phyloP scores from a whole-genome alignment of 1,139 yeast species.

The Geotrichum carabidarum region DNA sequence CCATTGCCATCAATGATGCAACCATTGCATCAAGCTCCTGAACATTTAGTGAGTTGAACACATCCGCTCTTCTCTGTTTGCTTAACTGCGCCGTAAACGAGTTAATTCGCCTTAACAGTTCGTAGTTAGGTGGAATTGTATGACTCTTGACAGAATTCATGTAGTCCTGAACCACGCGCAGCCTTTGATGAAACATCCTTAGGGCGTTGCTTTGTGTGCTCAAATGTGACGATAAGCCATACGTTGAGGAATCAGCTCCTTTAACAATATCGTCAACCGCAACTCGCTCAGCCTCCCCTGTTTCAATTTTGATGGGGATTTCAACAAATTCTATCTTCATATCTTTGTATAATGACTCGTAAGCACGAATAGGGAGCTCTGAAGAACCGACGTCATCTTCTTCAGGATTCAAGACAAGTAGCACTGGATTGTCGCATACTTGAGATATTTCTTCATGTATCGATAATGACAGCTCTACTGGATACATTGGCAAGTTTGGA shows the following conservation, averaged over 20 bases:
- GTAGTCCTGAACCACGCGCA: constrained; percentile 28
- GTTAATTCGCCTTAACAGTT: constrained; percentile 28
- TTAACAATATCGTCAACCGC: constrained; percentile 37
- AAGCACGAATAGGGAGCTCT: constrained; percentile 33
- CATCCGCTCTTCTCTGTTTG: constrained; percentile 14
- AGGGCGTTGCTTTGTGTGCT: constrained; percentile 34
- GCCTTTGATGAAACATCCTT: constrained; percentile 30
- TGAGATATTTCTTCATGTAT: constrained; percentile 26
- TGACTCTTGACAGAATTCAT: constrained; percentile 25
- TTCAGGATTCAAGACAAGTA: constrained; percentile 17
- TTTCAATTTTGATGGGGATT: constrained; percentile 31
- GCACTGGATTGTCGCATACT: constrained; percentile 25
- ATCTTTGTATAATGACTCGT: constrained; percentile 30
- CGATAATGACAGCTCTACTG: constrained; percentile 23
- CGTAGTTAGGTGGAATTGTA: constrained; percentile 24
- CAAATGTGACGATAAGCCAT: constrained; percentile 26
- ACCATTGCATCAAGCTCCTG: constrained; percentile 28
- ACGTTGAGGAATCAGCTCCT: constrained; percentile 21
- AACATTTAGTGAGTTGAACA: constrained; percentile 20
- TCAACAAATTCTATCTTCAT: constrained; percentile 25
- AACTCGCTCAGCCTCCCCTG: constrained; percentile 38
- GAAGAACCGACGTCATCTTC: constrained; percentile 18
- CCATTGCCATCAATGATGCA: constrained; percentile 26
- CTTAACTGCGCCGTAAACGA: constrained; percentile 26
- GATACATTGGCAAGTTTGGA: constrained; percentile 20